Percentiles rank a stretch among this genome's conserved stretches.
Evolutionary conservation across 495 filamentous ascomycete genomes (phyloP).

Genomic region (Penicillium verhagenii): DNA sequence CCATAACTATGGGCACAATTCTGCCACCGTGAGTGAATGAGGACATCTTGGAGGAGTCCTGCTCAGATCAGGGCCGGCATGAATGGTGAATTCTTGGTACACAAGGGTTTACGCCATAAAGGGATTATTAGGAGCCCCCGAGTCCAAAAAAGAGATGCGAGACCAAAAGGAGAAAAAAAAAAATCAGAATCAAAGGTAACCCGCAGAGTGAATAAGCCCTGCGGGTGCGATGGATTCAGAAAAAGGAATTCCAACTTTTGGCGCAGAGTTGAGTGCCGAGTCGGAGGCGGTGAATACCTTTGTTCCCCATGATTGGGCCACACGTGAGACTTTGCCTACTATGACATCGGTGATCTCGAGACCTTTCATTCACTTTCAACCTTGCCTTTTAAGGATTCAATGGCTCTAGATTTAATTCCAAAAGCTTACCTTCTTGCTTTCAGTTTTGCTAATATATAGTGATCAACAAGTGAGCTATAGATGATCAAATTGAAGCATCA

Average conservation of each 20-base stretch:
- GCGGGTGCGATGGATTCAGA: conserved; percentile 23
- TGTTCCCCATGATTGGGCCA: conserved; percentile 17
- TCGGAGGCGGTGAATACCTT: conserved; percentile 18
- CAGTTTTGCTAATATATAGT: not conserved
- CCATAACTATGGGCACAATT: conserved; percentile 48
- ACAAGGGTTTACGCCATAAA: conserved; percentile 5
- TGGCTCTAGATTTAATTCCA: not conserved
- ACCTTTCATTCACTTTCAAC: not conserved
- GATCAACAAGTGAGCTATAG: not conserved
- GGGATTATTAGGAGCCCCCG: conserved; percentile 13
- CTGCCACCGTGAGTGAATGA: conserved; percentile 43
- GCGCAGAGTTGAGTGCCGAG: conserved; percentile 21
- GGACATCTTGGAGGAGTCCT: conserved; percentile 42
- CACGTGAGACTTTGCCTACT: conserved; percentile 22
- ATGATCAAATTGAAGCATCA: not conserved
- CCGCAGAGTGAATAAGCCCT: conserved; percentile 28
- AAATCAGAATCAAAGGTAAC: conserved; percentile 14
- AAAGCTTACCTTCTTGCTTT: not conserved
- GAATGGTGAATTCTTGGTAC: conserved; percentile 20
- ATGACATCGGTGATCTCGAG: conserved; percentile 22
- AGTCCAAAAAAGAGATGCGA: not conserved
- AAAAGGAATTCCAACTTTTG: conserved; percentile 26
- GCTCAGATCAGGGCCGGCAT: conserved; percentile 40
- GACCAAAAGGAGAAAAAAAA: conserved; percentile 7
- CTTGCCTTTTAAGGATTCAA: not conserved